Conservation (phyloP, 2,329 filamentous ascomycete species). For the Trichoderma endophyticum region DNA sequence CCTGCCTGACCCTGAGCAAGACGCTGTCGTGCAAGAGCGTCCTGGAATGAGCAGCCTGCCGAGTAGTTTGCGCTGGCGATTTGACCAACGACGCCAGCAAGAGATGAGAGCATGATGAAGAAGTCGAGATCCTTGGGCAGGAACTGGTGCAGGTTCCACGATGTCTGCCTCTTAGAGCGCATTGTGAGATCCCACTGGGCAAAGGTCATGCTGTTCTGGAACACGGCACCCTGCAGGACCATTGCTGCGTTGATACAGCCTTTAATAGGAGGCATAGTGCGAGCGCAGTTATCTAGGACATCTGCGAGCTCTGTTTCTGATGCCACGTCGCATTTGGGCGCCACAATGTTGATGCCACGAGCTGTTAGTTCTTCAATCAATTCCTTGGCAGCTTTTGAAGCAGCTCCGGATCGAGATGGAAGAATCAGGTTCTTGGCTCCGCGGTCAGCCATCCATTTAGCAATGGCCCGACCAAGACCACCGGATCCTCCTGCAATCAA, state of each 20-base stretch:
- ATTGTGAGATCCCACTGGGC: slow-evolving; percentile 26
- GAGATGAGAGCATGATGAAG: slow-evolving; percentile 37
- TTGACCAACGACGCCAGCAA: slow-evolving; percentile 33
- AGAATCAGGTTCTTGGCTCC: no score
- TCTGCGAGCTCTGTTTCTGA: slow-evolving; percentile 4
- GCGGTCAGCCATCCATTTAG: no score
- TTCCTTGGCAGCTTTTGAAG: no score
- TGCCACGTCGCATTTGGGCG: slow-evolving; percentile 21
- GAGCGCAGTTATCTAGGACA: slow-evolving; percentile 17
- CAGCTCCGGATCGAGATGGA: no score
- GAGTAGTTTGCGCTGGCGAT: slow-evolving; percentile 41
- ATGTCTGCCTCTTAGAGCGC: slow-evolving; percentile 34
- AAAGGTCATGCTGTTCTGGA: slow-evolving; percentile 29
- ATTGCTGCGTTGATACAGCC: slow-evolving; percentile 31
- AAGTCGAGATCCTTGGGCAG: slow-evolving; percentile 32
- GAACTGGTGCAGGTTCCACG: slow-evolving; percentile 30
- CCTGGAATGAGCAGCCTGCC: slow-evolving; percentile 32
- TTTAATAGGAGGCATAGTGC: slow-evolving; percentile 22
- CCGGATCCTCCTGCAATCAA: no score
- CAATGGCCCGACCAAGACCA: no score
- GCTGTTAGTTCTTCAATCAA: no score
- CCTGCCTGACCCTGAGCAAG: background rate
- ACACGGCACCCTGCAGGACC: slow-evolving; percentile 31
- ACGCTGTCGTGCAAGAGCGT: slow-evolving; percentile 24
- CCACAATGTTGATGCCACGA: no score